These are phyloP conservation scores for Ustilago esculenta DNA, from an alignment of 1,284 basidiomycete genomes.

Conservation along the genomic window DNA sequence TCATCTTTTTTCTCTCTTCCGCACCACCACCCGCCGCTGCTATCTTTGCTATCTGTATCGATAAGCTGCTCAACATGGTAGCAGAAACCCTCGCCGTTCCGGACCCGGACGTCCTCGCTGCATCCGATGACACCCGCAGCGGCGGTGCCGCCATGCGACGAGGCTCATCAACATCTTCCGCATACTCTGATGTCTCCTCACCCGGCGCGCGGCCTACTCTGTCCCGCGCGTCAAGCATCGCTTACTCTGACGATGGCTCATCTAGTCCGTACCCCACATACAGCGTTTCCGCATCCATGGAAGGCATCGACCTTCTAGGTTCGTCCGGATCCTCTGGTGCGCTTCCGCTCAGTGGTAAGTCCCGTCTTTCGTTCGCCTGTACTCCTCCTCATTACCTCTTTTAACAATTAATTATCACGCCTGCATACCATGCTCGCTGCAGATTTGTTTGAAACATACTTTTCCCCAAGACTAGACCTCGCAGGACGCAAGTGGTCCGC, in stretches of 20 bases:
- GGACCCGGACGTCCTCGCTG: slow-evolving; percentile 1
- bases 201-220: slow-evolving; percentile 16
- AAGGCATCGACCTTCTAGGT: slow-evolving; percentile 42
- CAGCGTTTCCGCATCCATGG: slow-evolving; percentile 30
- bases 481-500: slow-evolving; percentile 86
- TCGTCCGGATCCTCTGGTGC: slow-evolving; percentile 9
- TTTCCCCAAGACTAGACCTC: slow-evolving; percentile 88
- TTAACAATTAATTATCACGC: no score
- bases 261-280: slow-evolving; percentile 17
- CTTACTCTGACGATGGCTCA: slow-evolving; percentile 34
- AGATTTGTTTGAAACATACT: slow-evolving; percentile 77
- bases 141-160: slow-evolving; percentile 22
- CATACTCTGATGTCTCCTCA: slow-evolving; percentile 20
- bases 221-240: slow-evolving; percentile 37
- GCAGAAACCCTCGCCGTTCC: slow-evolving; percentile 15
- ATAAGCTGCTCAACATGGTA: not conserved
- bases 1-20: not conserved
- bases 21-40: no score
- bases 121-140: not conserved
- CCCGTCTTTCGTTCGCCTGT: not conserved
- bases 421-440: not conserved
- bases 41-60: not conserved
- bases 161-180: slow-evolving; percentile 19
- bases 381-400: no score
- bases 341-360: slow-evolving; percentile 26